phyloP scores from a whole-genome alignment of 2,329 filamentous ascomycete species.

The Stagonosporopsis tanaceti region DNA sequence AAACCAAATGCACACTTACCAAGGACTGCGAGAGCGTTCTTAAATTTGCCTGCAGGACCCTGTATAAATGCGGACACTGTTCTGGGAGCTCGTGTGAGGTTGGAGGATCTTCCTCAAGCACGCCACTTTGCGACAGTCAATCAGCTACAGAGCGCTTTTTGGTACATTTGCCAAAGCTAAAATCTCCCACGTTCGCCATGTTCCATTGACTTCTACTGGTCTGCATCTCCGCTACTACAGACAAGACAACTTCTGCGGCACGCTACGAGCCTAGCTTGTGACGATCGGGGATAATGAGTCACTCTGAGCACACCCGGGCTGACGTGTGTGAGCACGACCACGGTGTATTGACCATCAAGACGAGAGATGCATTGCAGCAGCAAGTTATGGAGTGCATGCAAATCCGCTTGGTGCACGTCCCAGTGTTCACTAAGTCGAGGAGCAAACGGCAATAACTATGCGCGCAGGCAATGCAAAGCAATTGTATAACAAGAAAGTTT shows the following conservation, averaged over 20 bases:
- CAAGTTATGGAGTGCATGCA: background rate
- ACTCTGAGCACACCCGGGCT: slow-evolving; percentile 16
- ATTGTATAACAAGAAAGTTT: background rate
- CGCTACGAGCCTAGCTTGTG: slow-evolving; percentile 13
- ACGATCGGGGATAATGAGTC: slow-evolving; percentile 23
- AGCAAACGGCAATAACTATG: background rate
- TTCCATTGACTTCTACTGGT: background rate
- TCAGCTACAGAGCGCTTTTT: background rate
- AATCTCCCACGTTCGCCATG: background rate
- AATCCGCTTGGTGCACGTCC: background rate
- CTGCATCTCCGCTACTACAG: slow-evolving; percentile 3
- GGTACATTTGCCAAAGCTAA: too few relatives aligned
- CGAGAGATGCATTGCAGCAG: background rate
- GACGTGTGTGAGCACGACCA: background rate
- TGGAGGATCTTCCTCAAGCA: background rate
- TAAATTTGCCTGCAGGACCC: too few relatives aligned
- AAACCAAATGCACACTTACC: background rate
- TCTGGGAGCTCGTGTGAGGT: background rate
- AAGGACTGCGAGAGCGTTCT: too few relatives aligned
- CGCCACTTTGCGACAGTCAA: too few relatives aligned
- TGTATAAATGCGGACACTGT: too few relatives aligned
- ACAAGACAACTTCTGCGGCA: slow-evolving; percentile 8
- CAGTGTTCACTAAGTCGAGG: background rate
- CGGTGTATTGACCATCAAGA: background rate
- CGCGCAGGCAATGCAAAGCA: background rate